Percentiles rank a stretch among this genome's conserved stretches.
Conservation (phyloP, 2,329 filamentous ascomycete genomes). For the Thielaviopsis ethacetica region DNA sequence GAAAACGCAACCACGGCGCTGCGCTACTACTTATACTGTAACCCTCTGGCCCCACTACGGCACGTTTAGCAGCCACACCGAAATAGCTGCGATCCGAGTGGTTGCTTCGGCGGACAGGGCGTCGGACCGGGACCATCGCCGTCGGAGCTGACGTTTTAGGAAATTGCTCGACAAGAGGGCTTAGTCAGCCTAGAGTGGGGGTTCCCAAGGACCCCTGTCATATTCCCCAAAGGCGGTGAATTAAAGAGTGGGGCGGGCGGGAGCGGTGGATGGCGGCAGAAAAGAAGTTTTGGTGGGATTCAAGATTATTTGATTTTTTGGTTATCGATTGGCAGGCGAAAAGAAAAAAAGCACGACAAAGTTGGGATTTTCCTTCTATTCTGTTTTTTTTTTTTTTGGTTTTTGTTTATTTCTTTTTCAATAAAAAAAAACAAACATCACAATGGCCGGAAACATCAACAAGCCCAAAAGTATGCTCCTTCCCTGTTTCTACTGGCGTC, state of each 20-base stretch:
- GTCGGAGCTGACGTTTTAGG: conserved; percentile 5
- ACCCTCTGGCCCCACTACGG: too few relatives aligned
- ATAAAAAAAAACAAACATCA: conserved; percentile 7
- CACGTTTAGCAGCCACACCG: neutral
- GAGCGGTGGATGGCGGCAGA: conserved; percentile 12
- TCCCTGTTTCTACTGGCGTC: neutral
- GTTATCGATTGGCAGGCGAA: neutral
- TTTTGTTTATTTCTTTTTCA: neutral
- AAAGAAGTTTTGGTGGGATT: conserved; percentile 11
- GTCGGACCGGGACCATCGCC: neutral
- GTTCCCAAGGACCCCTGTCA: neutral
- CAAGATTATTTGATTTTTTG: conserved; percentile 3
- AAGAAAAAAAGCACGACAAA: neutral
- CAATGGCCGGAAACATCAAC: conserved; percentile 37
- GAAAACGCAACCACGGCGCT: neutral
- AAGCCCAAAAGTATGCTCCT: conserved; percentile 32
- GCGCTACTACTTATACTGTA: neutral
- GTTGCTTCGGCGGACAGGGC: neutral
- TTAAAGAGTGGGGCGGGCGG: neutral
- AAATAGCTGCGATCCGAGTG: neutral
- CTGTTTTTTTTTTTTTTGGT: neutral
- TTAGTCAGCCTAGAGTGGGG: neutral
- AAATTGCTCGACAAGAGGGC: neutral
- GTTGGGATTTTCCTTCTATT: neutral
- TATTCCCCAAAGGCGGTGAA: conserved; percentile 1